Percentiles rank a stretch among this genome's conserved stretches.
Evolutionary conservation across 441 rosid genomes (phyloP).

Genomic region (Breynia disticha): DNA sequence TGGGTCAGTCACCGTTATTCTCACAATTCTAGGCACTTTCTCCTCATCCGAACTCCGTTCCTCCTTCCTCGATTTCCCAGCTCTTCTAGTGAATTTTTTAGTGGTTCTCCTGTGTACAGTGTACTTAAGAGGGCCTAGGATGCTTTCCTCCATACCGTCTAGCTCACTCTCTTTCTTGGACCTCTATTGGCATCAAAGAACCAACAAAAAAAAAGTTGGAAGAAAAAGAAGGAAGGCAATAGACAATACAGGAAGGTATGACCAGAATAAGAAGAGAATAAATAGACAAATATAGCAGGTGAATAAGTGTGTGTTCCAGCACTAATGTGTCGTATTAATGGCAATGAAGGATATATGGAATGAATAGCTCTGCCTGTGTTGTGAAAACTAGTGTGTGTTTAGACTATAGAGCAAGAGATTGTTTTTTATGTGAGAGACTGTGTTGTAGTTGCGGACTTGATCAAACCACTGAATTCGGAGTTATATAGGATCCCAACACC

Average conservation of each 20-base stretch:
- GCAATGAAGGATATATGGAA: too few relatives aligned
- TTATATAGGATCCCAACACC: conserved; percentile 64
- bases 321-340: too few relatives aligned
- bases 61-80: conserved; percentile 14
- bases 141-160: conserved; percentile 34
- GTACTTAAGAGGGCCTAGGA: conserved; percentile 47
- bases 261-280: conserved; percentile 2
- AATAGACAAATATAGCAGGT: neutral
- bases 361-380: too few relatives aligned
- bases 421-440: conserved; percentile 8
- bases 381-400: too few relatives aligned
- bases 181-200: conserved; percentile 24
- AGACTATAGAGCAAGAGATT: neutral
- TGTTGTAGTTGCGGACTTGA: conserved; percentile 22
- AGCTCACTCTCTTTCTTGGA: conserved; percentile 9
- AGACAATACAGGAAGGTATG: conserved; percentile 16
- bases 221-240: conserved; percentile 5
- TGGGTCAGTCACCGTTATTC: conserved; percentile 54
- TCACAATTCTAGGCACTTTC: conserved; percentile 21
- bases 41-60: conserved; percentile 5
- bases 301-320: too few relatives aligned
- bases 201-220: conserved; percentile 1
- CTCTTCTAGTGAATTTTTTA: conserved; percentile 31
- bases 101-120: conserved; percentile 45
- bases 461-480: conserved; percentile 36